These are phyloP conservation scores for Beta corolliflora DNA, from an alignment of 179 eudicot genomes.

Conservation along the genomic window DNA sequence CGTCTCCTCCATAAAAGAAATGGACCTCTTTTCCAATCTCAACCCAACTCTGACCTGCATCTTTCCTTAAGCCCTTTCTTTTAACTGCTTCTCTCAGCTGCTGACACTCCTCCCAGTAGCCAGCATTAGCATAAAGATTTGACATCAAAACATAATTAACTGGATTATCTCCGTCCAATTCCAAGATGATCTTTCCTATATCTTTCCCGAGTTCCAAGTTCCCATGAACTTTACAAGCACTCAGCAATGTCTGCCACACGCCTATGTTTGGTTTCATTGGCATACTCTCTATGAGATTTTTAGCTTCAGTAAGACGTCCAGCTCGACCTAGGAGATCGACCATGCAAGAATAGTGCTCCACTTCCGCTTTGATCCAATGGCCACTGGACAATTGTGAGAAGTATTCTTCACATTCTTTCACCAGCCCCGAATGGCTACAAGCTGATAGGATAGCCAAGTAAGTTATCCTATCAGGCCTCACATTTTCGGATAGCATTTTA, in stretches of 20 bases:
- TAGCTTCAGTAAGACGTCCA: slow-evolving; percentile 50
- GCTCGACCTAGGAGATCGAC: slow-evolving; percentile 60
- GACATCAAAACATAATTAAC: slow-evolving; percentile 48
- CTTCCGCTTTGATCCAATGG: slow-evolving; percentile 33
- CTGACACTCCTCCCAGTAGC: slow-evolving; percentile 54
- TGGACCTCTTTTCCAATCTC: slow-evolving; percentile 63
- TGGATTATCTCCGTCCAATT: slow-evolving; percentile 40
- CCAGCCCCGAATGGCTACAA: slow-evolving; percentile 54
- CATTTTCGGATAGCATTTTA: slow-evolving; percentile 34
- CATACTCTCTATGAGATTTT: slow-evolving; percentile 44
- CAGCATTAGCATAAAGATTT: slow-evolving; percentile 46
- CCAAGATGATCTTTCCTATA: slow-evolving; percentile 42
- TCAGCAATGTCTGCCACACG: slow-evolving; percentile 53
- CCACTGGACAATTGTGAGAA: slow-evolving; percentile 39
- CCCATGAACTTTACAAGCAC: slow-evolving; percentile 53
- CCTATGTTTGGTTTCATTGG: slow-evolving; percentile 48
- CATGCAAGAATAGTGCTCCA: slow-evolving; percentile 58
- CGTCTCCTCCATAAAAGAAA: slow-evolving; percentile 72
- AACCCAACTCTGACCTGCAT: slow-evolving; percentile 56
- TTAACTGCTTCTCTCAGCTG: slow-evolving; percentile 37
- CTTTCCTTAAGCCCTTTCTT: slow-evolving; percentile 42
- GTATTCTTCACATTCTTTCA: slow-evolving; percentile 43
- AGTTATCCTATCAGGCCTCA: slow-evolving; percentile 47
- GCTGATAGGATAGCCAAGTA: slow-evolving; percentile 53
- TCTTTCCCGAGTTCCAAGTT: slow-evolving; percentile 45